A percentile compares a stretch with the other conserved stretches of the same genome.
Evolutionary conservation across 768 basidiomycete species (phyloP).

Genomic region (Auriscalpium microsporum): DNA sequence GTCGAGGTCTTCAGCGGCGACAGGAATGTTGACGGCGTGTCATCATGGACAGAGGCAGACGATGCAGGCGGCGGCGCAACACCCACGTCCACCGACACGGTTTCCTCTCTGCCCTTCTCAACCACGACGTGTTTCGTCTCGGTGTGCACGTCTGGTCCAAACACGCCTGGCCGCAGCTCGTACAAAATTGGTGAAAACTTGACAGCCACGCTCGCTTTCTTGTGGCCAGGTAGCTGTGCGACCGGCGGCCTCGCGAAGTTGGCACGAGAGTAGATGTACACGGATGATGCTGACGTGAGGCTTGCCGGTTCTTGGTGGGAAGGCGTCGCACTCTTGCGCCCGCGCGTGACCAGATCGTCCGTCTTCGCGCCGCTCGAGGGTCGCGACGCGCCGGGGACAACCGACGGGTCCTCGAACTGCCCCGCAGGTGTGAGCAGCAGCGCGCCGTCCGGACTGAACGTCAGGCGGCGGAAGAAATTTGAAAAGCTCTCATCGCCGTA

Average conservation of each 20-base stretch:
- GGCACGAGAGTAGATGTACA: constrained; percentile 93
- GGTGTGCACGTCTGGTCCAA: constrained; percentile 22
- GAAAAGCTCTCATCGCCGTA: constrained; percentile 95
- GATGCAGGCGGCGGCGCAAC: constrained; percentile 6
- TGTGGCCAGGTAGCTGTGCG: constrained; percentile 92
- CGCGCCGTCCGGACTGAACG: constrained; percentile 92
- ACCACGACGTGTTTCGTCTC: constrained; percentile 53
- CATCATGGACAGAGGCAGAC: constrained; percentile 6
- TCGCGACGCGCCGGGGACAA: constrained; percentile 30
- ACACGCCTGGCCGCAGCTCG: constrained; percentile 66
- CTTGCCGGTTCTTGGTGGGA: constrained; percentile 25
- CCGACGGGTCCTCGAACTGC: constrained; percentile 89
- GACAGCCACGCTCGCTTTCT: constrained; percentile 91
- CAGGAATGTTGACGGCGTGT: constrained; percentile 8
- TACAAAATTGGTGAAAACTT: constrained; percentile 90
- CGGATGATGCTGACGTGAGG: constrained; percentile 45
- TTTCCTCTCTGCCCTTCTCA: constrained; percentile 57
- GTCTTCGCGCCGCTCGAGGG: constrained; percentile 27
- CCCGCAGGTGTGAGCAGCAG: constrained; percentile 93
- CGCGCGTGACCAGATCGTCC: constrained; percentile 36
- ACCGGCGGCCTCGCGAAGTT: constrained; percentile 91
- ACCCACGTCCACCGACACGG: constrained; percentile 46
- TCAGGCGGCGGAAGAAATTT: constrained; percentile 90
- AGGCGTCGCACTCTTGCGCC: constrained; percentile 48
- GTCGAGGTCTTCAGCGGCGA: constrained; percentile 13